Evolutionary conservation across 2,329 filamentous ascomycete species (phyloP).

Genomic region (Elsinoe batatas): DNA sequence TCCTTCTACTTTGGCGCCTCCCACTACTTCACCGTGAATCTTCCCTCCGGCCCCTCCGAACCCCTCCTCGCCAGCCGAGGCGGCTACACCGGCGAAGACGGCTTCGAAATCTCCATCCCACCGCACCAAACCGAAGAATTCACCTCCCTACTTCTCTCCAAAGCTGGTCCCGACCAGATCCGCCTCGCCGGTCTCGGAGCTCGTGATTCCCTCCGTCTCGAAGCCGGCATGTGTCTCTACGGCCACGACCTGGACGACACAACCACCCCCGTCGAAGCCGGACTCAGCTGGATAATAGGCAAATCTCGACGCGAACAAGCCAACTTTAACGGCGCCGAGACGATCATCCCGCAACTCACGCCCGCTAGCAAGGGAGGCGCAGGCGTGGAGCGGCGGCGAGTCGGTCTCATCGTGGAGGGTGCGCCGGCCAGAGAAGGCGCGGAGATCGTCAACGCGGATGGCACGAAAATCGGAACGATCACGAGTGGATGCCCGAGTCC

Average conservation of each 20-base stretch:
- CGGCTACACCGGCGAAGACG: conserved; percentile 96
- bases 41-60: conserved; percentile 44
- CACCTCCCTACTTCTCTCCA: conserved; percentile 58
- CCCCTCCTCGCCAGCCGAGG: conserved; percentile 70
- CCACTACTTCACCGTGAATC: conserved; percentile 53
- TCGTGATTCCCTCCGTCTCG: conserved; percentile 81
- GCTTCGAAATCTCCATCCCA: conserved; percentile 88
- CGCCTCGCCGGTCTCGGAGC: conserved; percentile 82
- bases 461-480: conserved; percentile 62
- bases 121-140: conserved; percentile 54
- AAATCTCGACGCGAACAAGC: conserved; percentile 58
- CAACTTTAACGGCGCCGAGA: conserved; percentile 76
- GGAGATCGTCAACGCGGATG: conserved; percentile 57
- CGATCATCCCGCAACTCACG: conserved; percentile 67
- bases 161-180: conserved; percentile 50
- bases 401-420: conserved; percentile 75
- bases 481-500: conserved; percentile 89
- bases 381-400: conserved; percentile 60
- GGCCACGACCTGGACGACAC: conserved; percentile 89
- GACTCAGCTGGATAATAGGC: conserved; percentile 71
- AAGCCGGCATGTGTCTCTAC: conserved; percentile 99
- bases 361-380: conserved; percentile 60
- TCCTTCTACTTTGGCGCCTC: conserved; percentile 75
- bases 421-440: conserved; percentile 85
- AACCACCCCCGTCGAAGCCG: conserved; percentile 58